These are phyloP conservation scores for Huntiella bhutanensis DNA, from an alignment of 2,329 filamentous ascomycete genomes.

Conservation along the genomic window DNA sequence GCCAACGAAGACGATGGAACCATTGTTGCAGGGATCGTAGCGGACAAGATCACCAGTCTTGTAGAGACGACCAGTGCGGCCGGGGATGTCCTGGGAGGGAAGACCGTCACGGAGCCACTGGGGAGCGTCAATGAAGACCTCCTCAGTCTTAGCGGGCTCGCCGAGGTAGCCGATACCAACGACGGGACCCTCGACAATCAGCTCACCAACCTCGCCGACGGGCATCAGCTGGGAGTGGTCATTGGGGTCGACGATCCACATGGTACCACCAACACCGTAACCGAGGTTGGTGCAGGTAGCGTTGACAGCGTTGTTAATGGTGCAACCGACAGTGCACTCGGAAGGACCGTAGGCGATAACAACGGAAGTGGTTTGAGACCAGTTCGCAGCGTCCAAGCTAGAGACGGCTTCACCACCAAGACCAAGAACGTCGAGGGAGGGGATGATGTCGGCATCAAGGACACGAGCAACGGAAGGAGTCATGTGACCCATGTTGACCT, in stretches of 20 bases:
- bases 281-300: conserved; percentile 27
- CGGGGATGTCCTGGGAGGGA: conserved; percentile 15
- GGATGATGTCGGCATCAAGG: conserved; percentile 26
- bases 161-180: conserved; percentile 44
- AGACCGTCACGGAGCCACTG: conserved; percentile 28
- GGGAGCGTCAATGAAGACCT: conserved; percentile 37
- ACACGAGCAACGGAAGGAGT: conserved; percentile 31
- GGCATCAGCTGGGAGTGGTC: conserved; percentile 28
- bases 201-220: conserved; percentile 30
- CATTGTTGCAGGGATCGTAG: conserved; percentile 33
- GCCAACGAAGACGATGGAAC: conserved; percentile 37
- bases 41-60: conserved; percentile 41
- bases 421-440: conserved; percentile 27
- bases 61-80: conserved; percentile 30
- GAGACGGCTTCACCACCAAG: conserved; percentile 35
- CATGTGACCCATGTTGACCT: conserved; percentile 30
- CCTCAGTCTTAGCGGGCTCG: conserved; percentile 35
- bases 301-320: conserved; percentile 26
- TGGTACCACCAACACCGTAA: conserved; percentile 26
- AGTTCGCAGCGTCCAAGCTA: conserved; percentile 27
- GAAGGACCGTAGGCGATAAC: conserved; percentile 35
- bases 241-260: conserved; percentile 33
- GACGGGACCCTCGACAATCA: conserved; percentile 38
- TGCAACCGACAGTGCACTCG: conserved; percentile 34
- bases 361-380: conserved; percentile 27